Conservation (phyloP, 345 rosid genomes). For the Cardamine chenopodiifolia region DNA sequence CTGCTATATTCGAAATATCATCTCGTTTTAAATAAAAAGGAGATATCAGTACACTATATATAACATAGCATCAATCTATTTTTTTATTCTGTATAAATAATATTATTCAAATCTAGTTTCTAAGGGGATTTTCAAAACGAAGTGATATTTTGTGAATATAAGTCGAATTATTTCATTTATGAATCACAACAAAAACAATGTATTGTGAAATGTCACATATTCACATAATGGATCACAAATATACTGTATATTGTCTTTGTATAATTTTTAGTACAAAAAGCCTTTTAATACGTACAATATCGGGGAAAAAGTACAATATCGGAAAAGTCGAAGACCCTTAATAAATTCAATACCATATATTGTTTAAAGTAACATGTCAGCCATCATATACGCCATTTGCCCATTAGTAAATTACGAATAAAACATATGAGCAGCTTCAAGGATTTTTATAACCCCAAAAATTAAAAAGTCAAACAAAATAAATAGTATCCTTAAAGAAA, state of each 20-base stretch:
- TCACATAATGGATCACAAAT: neutral
- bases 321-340: slow-evolving; percentile 12
- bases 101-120: neutral
- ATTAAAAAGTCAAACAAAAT: slow-evolving; percentile 43
- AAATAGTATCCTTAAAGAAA: slow-evolving; percentile 21
- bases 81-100: neutral
- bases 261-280: neutral
- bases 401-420: slow-evolving; percentile 25
- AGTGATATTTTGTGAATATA: neutral
- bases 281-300: neutral
- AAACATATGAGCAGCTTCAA: slow-evolving; percentile 32
- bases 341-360: slow-evolving; percentile 1
- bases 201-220: neutral
- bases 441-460: slow-evolving; percentile 26
- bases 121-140: neutral
- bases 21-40: neutral
- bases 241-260: neutral
- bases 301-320: too few species aligned
- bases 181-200: neutral
- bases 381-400: slow-evolving; percentile 37
- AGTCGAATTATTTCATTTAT: neutral
- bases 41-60: neutral
- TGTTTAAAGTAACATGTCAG: slow-evolving; percentile 27
- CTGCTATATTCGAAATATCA: neutral
- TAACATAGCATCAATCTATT: neutral